phyloP scores from a whole-genome alignment of 2,329 filamentous ascomycete genomes.

The Xylariaceae sp. region DNA sequence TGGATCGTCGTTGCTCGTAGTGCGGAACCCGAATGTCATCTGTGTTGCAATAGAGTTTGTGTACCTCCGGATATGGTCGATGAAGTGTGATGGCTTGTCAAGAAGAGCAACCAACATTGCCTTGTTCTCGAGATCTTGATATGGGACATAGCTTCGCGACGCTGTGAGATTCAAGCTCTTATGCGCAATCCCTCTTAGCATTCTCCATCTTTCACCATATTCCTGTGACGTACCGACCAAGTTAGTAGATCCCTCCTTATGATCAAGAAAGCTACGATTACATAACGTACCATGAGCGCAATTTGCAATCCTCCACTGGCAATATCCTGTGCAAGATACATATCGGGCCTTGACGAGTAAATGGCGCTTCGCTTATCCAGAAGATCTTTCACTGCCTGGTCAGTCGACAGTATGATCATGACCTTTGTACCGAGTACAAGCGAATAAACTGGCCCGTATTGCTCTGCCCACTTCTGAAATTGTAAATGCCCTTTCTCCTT shows the following conservation, averaged over 20 bases:
- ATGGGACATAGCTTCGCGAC: constrained; percentile 45
- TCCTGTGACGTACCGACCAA: constrained; percentile 9
- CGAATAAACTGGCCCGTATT: constrained; percentile 46
- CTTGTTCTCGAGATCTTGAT: constrained; percentile 52
- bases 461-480: constrained; percentile 47
- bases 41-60: constrained; percentile 44
- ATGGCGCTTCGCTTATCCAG: constrained; percentile 46
- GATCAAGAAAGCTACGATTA: background rate
- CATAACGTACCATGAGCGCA: constrained; percentile 13
- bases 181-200: constrained; percentile 37
- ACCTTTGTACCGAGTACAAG: constrained; percentile 45
- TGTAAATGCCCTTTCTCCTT: constrained; percentile 37
- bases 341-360: constrained; percentile 41
- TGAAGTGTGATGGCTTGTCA: constrained; percentile 36
- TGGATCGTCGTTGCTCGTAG: constrained; percentile 27
- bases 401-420: constrained; percentile 43
- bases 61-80: constrained; percentile 43
- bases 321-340: constrained; percentile 35
- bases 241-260: background rate
- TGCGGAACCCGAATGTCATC: constrained; percentile 45
- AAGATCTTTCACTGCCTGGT: constrained; percentile 45
- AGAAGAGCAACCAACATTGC: constrained; percentile 48
- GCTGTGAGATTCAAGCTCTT: constrained; percentile 41
- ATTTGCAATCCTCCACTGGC: constrained; percentile 13
- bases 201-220: constrained; percentile 31